Conservation (phyloP, 352 stramenopile genomes). For the Achlya hypogyna region DNA sequence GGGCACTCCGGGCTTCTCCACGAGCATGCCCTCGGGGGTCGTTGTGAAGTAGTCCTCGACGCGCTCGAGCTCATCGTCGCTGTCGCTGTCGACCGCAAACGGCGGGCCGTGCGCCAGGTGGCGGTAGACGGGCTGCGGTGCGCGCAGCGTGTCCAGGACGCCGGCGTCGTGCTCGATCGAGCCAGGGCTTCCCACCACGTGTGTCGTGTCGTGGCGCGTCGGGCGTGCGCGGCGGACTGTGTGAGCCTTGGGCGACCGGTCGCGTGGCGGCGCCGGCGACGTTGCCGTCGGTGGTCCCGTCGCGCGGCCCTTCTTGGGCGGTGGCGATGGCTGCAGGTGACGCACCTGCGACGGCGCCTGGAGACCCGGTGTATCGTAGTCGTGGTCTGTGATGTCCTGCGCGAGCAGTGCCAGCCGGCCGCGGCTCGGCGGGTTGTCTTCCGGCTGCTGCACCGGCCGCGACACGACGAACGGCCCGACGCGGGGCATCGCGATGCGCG, state of each 20-base stretch:
- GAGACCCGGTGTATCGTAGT: not conserved
- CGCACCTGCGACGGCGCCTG: too few relatives aligned
- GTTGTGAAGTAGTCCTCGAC: slow-evolving; percentile 5
- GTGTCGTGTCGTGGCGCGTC: not conserved
- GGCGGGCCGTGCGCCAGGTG: not conserved
- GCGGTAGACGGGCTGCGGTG: not conserved
- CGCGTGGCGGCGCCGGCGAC: too few relatives aligned
- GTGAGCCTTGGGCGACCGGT: not conserved
- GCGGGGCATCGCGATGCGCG: not conserved
- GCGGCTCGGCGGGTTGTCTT: not conserved
- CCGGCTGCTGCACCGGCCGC: not conserved
- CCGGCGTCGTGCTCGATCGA: not conserved
- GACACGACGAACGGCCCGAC: not conserved
- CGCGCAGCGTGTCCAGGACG: not conserved
- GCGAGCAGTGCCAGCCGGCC: not conserved
- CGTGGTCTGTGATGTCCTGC: not conserved
- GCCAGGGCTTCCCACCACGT: not conserved
- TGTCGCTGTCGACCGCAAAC: not conserved
- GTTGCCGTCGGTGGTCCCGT: too few relatives aligned
- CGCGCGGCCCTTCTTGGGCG: too few relatives aligned
- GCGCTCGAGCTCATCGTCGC: not conserved
- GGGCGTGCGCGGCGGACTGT: not conserved
- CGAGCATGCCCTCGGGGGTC: slow-evolving; percentile 8
- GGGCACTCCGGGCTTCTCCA: not conserved
- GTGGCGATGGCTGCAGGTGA: too few relatives aligned